Conservation (phyloP, 306 rosid genomes). For the Lathyrus oleraceus region DNA sequence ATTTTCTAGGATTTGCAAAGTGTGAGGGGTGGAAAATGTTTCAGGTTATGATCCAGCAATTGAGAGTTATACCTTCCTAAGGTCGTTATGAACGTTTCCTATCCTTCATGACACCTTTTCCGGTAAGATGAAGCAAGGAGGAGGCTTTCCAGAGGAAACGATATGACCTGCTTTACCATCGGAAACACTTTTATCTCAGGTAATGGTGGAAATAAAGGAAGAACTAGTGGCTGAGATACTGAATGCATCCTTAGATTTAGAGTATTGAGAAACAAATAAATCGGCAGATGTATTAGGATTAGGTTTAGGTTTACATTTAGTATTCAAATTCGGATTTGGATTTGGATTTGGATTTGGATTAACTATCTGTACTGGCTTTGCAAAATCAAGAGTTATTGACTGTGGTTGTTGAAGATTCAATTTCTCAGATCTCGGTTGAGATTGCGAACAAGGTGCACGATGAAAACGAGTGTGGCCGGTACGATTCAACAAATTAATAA, state of each 20-base stretch:
- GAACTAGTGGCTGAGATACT: slow-evolving; percentile 60
- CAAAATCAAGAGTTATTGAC: slow-evolving; percentile 29
- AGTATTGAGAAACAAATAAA: slow-evolving; percentile 32
- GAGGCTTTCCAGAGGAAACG: slow-evolving; percentile 57
- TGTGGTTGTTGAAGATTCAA: background rate
- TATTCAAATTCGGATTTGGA: background rate
- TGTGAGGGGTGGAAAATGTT: too few species aligned
- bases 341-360: background rate
- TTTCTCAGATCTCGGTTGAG: slow-evolving; percentile 1
- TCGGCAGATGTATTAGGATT: background rate
- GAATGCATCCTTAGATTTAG: slow-evolving; percentile 33
- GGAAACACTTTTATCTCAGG: slow-evolving; percentile 82
- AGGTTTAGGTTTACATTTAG: background rate
- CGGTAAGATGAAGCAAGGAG: slow-evolving; percentile 54
- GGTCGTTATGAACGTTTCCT: too few species aligned
- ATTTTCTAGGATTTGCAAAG: too few species aligned
- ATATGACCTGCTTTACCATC: slow-evolving; percentile 54
- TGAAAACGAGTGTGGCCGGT: slow-evolving; percentile 95
- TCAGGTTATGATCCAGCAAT: too few species aligned
- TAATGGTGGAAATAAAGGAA: slow-evolving; percentile 67
- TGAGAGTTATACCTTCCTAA: too few species aligned
- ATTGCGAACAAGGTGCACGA: slow-evolving; percentile 51
- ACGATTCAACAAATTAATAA: slow-evolving; percentile 70
- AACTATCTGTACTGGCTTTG: slow-evolving; percentile 5
- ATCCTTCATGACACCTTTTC: slow-evolving; percentile 66